These are phyloP conservation scores for Ajuga chamaepitys DNA, from an alignment of 257 asterid species.

Conservation along the genomic window DNA sequence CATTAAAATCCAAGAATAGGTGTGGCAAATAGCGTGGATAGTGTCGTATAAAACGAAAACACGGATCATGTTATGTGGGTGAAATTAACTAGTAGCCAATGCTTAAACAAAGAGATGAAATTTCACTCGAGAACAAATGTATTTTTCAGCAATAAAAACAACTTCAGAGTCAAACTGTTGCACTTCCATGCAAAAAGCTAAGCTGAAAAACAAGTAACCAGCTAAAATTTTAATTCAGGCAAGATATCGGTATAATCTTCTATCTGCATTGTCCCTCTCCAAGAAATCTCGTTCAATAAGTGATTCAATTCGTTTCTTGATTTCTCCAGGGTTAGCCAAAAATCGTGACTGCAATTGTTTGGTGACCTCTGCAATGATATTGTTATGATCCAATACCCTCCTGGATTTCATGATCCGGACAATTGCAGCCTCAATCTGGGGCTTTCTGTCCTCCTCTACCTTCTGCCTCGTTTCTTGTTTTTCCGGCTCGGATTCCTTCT, in stretches of 20 bases:
- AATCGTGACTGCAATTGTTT: slow-evolving; percentile 54
- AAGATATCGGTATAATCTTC: slow-evolving; percentile 38
- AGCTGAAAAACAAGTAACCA: slow-evolving; percentile 10
- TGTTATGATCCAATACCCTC: slow-evolving; percentile 49
- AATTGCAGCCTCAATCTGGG: slow-evolving; percentile 55
- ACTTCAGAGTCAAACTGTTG: slow-evolving; percentile 10
- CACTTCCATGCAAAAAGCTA: slow-evolving; percentile 18
- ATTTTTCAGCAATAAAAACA: no score
- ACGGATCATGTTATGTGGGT: no score
- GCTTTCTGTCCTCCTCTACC: slow-evolving; percentile 60
- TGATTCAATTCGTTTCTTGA: slow-evolving; percentile 55
- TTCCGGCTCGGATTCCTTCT: slow-evolving; percentile 57
- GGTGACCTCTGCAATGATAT: slow-evolving; percentile 45
- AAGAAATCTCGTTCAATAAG: slow-evolving; percentile 54
- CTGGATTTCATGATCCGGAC: slow-evolving; percentile 55
- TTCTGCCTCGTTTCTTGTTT: slow-evolving; percentile 54
- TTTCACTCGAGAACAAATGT: no score
- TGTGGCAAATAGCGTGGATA: no score
- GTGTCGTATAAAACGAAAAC: no score
- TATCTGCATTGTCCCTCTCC: slow-evolving; percentile 44
- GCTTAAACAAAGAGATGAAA: no score
- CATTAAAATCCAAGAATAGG: no score
- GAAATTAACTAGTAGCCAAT: no score
- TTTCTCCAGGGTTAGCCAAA: slow-evolving; percentile 43
- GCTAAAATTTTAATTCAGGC: slow-evolving; percentile 24